Percentiles rank a stretch among this genome's conserved stretches.
Evolutionary conservation across 1,139 yeast species (phyloP).

Genomic region (Wickerhamomyces sp.): DNA sequence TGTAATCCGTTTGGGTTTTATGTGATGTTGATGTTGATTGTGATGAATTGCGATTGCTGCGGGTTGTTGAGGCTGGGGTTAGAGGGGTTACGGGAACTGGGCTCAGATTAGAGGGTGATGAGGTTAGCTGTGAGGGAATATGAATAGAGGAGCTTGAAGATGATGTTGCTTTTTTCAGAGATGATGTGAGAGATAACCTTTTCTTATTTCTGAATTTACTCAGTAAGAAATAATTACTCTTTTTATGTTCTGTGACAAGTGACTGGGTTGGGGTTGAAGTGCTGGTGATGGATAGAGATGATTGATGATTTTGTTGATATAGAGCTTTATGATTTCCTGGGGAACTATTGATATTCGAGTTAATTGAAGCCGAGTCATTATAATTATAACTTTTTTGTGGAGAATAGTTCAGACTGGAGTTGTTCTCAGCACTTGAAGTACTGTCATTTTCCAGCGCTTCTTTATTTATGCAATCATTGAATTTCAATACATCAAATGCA

Average conservation of each 20-base stretch:
- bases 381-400: neutral
- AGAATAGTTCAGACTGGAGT: neutral
- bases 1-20: too few relatives aligned
- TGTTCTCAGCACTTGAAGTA: neutral
- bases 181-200: neutral
- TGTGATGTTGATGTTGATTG: neutral
- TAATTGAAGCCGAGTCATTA: slow-evolving; percentile 1
- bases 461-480: neutral
- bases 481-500: slow-evolving; percentile 12
- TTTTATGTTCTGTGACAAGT: slow-evolving; percentile 1
- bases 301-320: neutral
- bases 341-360: neutral
- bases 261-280: neutral
- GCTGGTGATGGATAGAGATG: neutral
- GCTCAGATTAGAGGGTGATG: neutral
- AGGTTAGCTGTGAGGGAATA: neutral
- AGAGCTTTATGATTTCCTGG: neutral
- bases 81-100: too few relatives aligned
- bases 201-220: slow-evolving; percentile 3
- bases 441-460: neutral
- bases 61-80: neutral
- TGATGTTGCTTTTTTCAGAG: neutral
- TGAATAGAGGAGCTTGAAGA: neutral
- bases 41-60: neutral
- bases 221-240: slow-evolving; percentile 3